Evolutionary conservation across 1,139 yeast species (phyloP), one percentile per base, ranked within the genome.

Genomic region (Wickerhamomyces sp.): DNA sequence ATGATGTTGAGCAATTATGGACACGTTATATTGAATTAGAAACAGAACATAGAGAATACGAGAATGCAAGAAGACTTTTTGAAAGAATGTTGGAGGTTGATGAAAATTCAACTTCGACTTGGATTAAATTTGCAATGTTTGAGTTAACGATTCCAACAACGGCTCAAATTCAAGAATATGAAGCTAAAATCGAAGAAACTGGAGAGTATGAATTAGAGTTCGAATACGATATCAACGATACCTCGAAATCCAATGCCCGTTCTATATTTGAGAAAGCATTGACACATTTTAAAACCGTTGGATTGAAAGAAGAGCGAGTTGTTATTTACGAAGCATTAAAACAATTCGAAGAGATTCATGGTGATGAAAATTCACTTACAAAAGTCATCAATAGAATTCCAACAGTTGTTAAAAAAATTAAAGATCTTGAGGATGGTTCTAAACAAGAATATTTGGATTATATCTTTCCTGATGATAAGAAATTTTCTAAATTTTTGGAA

Each of bases 121-220:
- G 94, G 91, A 70, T 84, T 8, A 67, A 78, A 14, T 70, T 65
- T 49, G 94, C 95, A 3, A 59, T 78, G 43, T 82, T 82, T 54
- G 95, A 87, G 52, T 64, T 84, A 1, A 66, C 79, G 2, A 71
- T 81, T 3, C 89, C 89, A 3, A 68, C 80, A 2, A 60, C 61
- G 1, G 60, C 58, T 9, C 88, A 82, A 50, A 41, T 78, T 21
- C 49, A 50, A 17, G 49, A 52, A 23, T 68, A 68, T 40, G 40
- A 47, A 42, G 46, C 33, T 42, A 51, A 35, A 47, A 46, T 35
- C 34, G 60, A 64, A 28, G 59, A 55, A 12, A 62, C 58, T n/a
- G 70, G 62, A n/a, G 62, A 59, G 15, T 64, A 60, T 18, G 75
- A 70, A 14, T 64, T 72, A 20, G 80, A 70, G 37, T 69, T 75